Conservation (phyloP, 441 rosid genomes). For the Geranium incanum region DNA sequence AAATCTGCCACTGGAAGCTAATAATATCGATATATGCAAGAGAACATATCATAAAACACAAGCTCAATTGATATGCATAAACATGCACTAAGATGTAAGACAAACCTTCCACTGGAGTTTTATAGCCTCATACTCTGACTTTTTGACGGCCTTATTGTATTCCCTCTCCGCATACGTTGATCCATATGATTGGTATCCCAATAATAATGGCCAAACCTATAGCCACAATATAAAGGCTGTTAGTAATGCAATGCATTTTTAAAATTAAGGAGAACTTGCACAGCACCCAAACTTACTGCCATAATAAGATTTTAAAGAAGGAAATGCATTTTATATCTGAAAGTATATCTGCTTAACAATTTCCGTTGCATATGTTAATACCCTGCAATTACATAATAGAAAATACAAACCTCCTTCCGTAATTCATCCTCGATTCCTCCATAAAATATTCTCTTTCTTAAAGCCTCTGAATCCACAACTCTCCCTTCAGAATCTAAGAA, state of each 20-base stretch:
- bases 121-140: slow-evolving; percentile 61
- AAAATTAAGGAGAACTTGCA: slow-evolving; percentile 13
- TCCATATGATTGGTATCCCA: slow-evolving; percentile 78
- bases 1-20: not conserved
- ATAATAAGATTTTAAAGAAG: not conserved
- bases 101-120: slow-evolving; percentile 92
- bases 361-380: not conserved
- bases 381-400: slow-evolving; percentile 1
- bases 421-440: slow-evolving; percentile 80
- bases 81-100: not conserved
- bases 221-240: slow-evolving; percentile 20
- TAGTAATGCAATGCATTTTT: slow-evolving; percentile 21
- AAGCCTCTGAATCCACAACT: slow-evolving; percentile 45
- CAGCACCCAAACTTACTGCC: not conserved
- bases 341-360: not conserved
- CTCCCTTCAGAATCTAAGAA: slow-evolving; percentile 89
- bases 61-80: not conserved
- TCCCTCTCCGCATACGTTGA: slow-evolving; percentile 89
- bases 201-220: slow-evolving; percentile 79
- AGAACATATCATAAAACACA: slow-evolving; percentile 1
- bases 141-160: slow-evolving; percentile 49
- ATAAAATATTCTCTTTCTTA: slow-evolving; percentile 40
- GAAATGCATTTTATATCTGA: not conserved
- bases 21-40: not conserved
- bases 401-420: slow-evolving; percentile 67